Evolutionary conservation across 371 early-diverging fungal genomes (phyloP), one percentile per base, ranked within the genome.

Genomic region (Phascolomyces articulosus): DNA sequence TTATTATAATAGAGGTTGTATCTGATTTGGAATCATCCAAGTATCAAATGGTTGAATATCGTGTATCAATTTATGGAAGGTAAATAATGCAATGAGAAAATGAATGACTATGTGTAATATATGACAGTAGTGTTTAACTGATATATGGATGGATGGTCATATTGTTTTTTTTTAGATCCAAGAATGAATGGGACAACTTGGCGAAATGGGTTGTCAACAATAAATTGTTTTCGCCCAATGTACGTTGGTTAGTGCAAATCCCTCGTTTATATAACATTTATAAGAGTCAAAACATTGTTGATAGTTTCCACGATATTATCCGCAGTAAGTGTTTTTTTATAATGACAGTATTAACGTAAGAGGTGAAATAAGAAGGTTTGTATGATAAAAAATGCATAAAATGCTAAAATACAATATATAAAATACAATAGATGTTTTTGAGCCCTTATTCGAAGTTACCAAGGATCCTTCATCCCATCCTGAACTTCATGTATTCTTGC

Each of bases 201-300:
- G 96, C 98, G n/a, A 87, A 87, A 51, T 96, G 96, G 97, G 93
- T 98, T 0, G 85, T 96, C n/a, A 82, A 95, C 61, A 92, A 97
- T 86, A 92, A 93, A 70, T 78, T 99, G 20, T 86, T 97, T 63
- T 95, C 93, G 8, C 83, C 86, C 64, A 97, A 97, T 70, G 95
- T 98, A 13, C 90, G 97, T 54, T 99, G 99, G 99, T 78, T 98
- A 64, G 89, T 98, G 58, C 99, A 99, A 75, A 79, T 97, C 0
- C 99, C 99, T 38, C 90, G 99, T 40, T 86, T 99, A 40, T 99
- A 98, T 84, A 89, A 89, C 68, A 85, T 97, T 31, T 98, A 96
- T 85, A 95, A 91, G 78, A 76, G 82, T 0, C 82, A 85, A 41
- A 84, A 85, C 28, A 64, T 77, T 11, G 83, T 96, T 41, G 60